These are phyloP conservation scores for Fusarium haematococcum DNA, from an alignment of 2,329 filamentous ascomycete species.

Conservation along the genomic window DNA sequence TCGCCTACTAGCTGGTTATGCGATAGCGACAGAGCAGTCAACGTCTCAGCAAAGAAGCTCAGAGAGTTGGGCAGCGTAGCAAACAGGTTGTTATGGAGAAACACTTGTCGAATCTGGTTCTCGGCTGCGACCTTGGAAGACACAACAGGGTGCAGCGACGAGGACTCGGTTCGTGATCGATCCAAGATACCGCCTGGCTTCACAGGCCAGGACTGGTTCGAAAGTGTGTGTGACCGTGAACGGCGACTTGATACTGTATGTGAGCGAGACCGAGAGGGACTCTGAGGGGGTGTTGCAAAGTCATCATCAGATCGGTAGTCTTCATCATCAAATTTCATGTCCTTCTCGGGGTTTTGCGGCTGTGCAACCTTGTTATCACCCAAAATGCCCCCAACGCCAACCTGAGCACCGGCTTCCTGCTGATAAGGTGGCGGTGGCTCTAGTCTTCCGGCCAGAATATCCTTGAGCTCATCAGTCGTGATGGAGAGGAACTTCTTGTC, in stretches of 20 bases:
- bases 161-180: constrained; percentile 73
- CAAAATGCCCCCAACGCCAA: constrained; percentile 35
- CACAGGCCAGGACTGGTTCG: constrained; percentile 65
- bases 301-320: constrained; percentile 64
- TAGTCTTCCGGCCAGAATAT: constrained; percentile 74
- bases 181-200: constrained; percentile 75
- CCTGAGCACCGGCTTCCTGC: constrained; percentile 45
- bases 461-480: constrained; percentile 84
- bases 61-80: constrained; percentile 77
- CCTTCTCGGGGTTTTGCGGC: neutral
- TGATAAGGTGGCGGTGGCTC: constrained; percentile 64
- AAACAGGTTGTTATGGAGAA: constrained; percentile 83
- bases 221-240: constrained; percentile 58
- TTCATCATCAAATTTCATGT: constrained; percentile 48
- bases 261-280: constrained; percentile 61
- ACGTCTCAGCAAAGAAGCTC: constrained; percentile 75
- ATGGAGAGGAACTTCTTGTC: constrained; percentile 89
- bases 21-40: constrained; percentile 79
- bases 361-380: constrained; percentile 34
- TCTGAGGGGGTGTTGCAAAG: constrained; percentile 68
- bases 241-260: constrained; percentile 59
- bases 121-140: constrained; percentile 66
- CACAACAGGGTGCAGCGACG: constrained; percentile 68
- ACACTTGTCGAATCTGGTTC: constrained; percentile 67
- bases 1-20: constrained; percentile 78